Base-by-base conservation (phyloP, 75 land plant genomes). In the Pinus albicaulis region DNA sequence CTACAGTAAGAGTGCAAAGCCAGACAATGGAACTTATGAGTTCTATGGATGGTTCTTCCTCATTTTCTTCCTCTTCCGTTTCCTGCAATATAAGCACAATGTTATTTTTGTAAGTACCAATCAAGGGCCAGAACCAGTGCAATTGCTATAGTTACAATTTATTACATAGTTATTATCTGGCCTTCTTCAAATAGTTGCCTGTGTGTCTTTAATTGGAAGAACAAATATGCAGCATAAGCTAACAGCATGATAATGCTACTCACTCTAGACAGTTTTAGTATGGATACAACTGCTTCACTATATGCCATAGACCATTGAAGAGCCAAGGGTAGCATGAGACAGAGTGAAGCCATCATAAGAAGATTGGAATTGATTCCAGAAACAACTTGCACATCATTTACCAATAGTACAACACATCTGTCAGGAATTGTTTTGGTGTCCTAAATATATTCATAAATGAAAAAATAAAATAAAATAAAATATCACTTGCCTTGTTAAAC, bases 1-100 rank as follows among this genome's bases (percentile, higher is more conserved):
- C 76, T 14, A 80, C 58, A 11, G 99, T 98, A 84, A 98, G 88
- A 28, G 80, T 81, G 24, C 81, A 76, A 31, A 98, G 83, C 98
- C 98, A 95, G 7, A 44, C 76, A 20, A 92, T 59, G 64, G 88
- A 87, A 36, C 89, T 87, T 79, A 82, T 74, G 16, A 90, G 82
- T 10, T 95, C 89, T 13, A 92, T 76, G 57, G 89, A 83, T 7
- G 86, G 57, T 44, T 63, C 77, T 70, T 94, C 99, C 36, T 89
- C 91, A 10, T 82, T 63, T 1, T 75, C 86, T 0, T 55, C 77
- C 31, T 36, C 90, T 24, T 77, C 76, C 7, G 59, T 70, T 62
- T 84, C 87, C 44, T 76, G 73, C n/a, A 65, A 64, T 10, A 63
- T 8, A 19, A 61, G 36, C 2, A 71, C 15, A 24, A 60, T 74